Percentiles rank a stretch among this genome's conserved stretches.
phyloP scores from a whole-genome alignment of 768 basidiomycete species.

The Suillus subalutaceus region DNA sequence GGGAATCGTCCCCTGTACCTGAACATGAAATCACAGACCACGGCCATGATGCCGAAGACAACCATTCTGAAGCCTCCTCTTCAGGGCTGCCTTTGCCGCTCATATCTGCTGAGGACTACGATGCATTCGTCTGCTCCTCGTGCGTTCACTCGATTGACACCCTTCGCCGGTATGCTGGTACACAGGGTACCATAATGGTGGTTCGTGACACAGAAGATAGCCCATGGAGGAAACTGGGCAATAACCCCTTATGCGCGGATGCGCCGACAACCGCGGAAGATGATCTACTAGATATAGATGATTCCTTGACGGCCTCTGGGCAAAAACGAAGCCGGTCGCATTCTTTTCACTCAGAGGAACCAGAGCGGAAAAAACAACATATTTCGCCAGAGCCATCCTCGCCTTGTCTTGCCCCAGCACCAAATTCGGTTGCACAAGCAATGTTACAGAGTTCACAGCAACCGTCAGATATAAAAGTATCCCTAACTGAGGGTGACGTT shows the following conservation, averaged over 20 bases:
- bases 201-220: slow-evolving; percentile 48
- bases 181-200: slow-evolving; percentile 68
- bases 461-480: slow-evolving; percentile 17
- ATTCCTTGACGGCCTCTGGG: slow-evolving; percentile 30
- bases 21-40: slow-evolving; percentile 5
- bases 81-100: slow-evolving; percentile 69
- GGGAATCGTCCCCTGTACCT: slow-evolving; percentile 40
- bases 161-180: slow-evolving; percentile 68
- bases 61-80: slow-evolving; percentile 62
- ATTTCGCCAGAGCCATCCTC: slow-evolving; percentile 39
- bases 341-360: slow-evolving; percentile 32
- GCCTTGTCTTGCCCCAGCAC: slow-evolving; percentile 60
- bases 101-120: slow-evolving; percentile 70
- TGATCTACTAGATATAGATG: slow-evolving; percentile 30
- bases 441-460: slow-evolving; percentile 38
- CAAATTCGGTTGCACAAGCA: slow-evolving; percentile 46
- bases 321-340: slow-evolving; percentile 50
- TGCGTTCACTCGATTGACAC: slow-evolving; percentile 63
- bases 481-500: slow-evolving; percentile 66
- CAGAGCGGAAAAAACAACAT: slow-evolving; percentile 46
- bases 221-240: slow-evolving; percentile 57
- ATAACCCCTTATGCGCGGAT: slow-evolving; percentile 12
- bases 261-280: slow-evolving; percentile 16
- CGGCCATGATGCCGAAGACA: slow-evolving; percentile 47
- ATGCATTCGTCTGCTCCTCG: slow-evolving; percentile 69